Evolutionary conservation across 169 alveolate genomes (phyloP).

Genomic region (Besnoitia besnoiti): DNA sequence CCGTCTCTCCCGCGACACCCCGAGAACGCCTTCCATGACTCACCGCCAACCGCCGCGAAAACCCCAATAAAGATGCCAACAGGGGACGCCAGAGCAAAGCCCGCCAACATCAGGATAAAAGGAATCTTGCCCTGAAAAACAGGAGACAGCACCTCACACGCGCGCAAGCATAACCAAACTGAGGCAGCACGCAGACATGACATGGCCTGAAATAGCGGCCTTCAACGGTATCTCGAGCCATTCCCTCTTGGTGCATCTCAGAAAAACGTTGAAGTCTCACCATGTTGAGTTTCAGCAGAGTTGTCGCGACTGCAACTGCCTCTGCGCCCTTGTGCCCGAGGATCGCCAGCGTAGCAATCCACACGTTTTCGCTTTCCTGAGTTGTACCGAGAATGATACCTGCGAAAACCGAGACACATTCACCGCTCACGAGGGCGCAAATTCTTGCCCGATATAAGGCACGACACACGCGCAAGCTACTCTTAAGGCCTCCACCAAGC

Average conservation of each 20-base stretch:
- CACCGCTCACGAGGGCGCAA: too few species aligned
- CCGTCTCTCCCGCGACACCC: too few species aligned
- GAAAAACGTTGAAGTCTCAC: background rate
- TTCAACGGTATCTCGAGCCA: too few species aligned
- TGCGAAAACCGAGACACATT: background rate
- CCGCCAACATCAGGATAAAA: background rate
- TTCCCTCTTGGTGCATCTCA: too few species aligned
- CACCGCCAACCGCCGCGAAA: slow-evolving; percentile 13
- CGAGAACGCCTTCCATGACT: background rate
- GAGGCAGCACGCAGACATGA: too few species aligned
- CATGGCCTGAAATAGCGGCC: too few species aligned
- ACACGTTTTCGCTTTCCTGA: slow-evolving; percentile 24
- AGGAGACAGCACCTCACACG: too few species aligned
- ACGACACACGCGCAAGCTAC: too few species aligned
- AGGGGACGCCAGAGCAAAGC: slow-evolving; percentile 39
- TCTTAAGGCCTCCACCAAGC: too few species aligned
- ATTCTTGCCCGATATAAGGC: too few species aligned
- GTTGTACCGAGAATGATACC: slow-evolving; percentile 52
- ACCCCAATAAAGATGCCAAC: slow-evolving; percentile 42
- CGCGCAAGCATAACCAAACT: too few species aligned
- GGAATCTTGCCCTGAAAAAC: background rate
- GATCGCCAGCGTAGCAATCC: slow-evolving; percentile 57
- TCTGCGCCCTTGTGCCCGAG: slow-evolving; percentile 65
- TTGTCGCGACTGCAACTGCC: slow-evolving; percentile 53
- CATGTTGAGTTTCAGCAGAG: slow-evolving; percentile 27